These are phyloP conservation scores for Botrytis hyacinthi DNA, from an alignment of 2,329 filamentous ascomycete genomes.

Conservation along the genomic window DNA sequence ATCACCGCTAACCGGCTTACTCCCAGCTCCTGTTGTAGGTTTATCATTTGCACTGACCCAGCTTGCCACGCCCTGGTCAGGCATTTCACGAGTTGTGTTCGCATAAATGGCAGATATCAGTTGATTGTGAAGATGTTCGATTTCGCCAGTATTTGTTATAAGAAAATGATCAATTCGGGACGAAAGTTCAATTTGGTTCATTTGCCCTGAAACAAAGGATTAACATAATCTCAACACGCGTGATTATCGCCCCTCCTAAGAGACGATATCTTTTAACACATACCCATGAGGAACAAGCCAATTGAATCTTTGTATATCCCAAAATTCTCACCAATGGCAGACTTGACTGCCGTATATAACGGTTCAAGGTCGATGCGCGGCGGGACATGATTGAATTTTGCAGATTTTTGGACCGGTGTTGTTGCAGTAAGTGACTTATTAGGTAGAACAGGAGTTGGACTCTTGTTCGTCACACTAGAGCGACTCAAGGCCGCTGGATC, in stretches of 20 bases:
- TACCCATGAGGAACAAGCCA: slow-evolving; percentile 63
- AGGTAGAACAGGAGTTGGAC: slow-evolving; percentile 58
- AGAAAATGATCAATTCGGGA: slow-evolving; percentile 60
- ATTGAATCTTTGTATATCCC: slow-evolving; percentile 61
- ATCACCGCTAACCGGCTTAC: slow-evolving; percentile 63
- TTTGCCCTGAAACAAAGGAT: slow-evolving; percentile 49
- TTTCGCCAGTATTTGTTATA: slow-evolving; percentile 51
- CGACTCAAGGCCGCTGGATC: slow-evolving; percentile 69
- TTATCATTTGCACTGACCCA: slow-evolving; percentile 74
- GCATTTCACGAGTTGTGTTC: slow-evolving; percentile 68
- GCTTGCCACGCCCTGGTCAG: slow-evolving; percentile 63
- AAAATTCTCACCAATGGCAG: slow-evolving; percentile 63
- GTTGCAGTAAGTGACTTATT: slow-evolving; percentile 58
- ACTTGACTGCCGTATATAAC: slow-evolving; percentile 61
- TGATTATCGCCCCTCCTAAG: background rate
- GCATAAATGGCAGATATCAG: slow-evolving; percentile 64
- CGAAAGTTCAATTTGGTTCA: slow-evolving; percentile 61
- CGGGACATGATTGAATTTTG: slow-evolving; percentile 62
- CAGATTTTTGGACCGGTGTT: slow-evolving; percentile 46
- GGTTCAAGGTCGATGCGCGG: slow-evolving; percentile 67
- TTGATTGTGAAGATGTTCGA: slow-evolving; percentile 65
- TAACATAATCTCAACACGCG: slow-evolving; percentile 29
- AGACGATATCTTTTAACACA: slow-evolving; percentile 26
- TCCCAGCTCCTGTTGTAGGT: slow-evolving; percentile 53
- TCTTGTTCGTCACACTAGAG: slow-evolving; percentile 47